Conservation (phyloP, 805 yeast species). For the Kodamaea kakaduensis region DNA sequence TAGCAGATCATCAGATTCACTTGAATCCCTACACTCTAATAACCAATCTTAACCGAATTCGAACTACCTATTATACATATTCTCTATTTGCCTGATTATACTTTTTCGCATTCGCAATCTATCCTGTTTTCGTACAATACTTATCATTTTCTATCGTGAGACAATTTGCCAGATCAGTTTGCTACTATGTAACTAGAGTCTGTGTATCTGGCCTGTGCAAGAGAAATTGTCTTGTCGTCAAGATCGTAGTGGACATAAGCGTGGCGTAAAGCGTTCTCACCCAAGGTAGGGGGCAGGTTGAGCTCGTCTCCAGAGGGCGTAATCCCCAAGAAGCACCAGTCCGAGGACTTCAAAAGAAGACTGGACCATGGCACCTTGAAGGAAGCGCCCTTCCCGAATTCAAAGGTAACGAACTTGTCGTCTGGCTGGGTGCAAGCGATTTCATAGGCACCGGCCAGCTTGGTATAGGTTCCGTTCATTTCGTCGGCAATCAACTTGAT, state of each 20-base stretch:
- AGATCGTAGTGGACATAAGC: constrained; percentile 55
- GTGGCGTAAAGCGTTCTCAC: constrained; percentile 48
- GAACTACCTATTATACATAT: too few species aligned
- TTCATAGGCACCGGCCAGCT: neutral
- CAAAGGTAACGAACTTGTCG: constrained; percentile 7
- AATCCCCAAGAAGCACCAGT: constrained; percentile 6
- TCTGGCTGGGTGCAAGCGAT: constrained; percentile 8
- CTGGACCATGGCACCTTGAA: constrained; percentile 9
- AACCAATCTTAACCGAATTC: too few species aligned
- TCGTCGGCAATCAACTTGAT: constrained; percentile 3
- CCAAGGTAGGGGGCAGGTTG: constrained; percentile 27
- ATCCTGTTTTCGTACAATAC: too few species aligned
- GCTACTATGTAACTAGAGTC: too few species aligned
- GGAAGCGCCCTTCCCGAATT: constrained; percentile 6
- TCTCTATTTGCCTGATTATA: too few species aligned
- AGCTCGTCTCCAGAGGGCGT: constrained; percentile 3
- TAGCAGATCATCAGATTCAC: too few species aligned
- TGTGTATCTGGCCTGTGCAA: constrained; percentile 48
- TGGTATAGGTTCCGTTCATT: constrained; percentile 1
- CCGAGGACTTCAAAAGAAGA: constrained; percentile 5
- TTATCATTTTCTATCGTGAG: too few species aligned
- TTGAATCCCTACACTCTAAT: too few species aligned
- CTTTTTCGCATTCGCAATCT: too few species aligned
- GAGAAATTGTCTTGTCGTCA: constrained; percentile 37
- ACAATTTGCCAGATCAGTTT: too few species aligned